Evolutionary conservation across 805 yeast species (phyloP).

Genomic region (Maudiozyma turicensis): DNA sequence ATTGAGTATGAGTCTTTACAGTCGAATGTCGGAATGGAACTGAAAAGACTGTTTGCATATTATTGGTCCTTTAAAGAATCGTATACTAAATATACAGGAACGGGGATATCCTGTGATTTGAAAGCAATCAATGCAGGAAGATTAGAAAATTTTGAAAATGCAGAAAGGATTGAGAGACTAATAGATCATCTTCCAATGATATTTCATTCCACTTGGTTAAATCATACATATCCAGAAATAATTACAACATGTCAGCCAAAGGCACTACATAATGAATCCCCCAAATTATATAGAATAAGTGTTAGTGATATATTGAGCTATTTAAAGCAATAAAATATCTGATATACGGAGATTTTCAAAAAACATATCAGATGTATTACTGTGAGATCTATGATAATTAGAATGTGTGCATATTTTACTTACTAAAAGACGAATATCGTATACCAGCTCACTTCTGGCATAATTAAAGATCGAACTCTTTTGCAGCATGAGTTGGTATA

Average conservation of each 20-base stretch:
- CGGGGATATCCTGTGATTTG: slow-evolving; percentile 40
- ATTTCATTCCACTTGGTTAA: slow-evolving; percentile 21
- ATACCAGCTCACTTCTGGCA: no score
- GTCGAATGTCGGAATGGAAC: slow-evolving; percentile 20
- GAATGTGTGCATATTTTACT: no score
- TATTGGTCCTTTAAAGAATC: slow-evolving; percentile 79
- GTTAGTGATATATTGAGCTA: background rate
- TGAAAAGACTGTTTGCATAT: slow-evolving; percentile 38
- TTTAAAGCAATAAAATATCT: background rate
- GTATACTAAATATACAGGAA: slow-evolving; percentile 56
- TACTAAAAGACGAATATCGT: no score
- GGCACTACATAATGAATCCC: background rate
- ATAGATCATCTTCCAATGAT: slow-evolving; percentile 7
- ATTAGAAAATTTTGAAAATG: slow-evolving; percentile 4
- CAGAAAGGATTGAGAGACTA: background rate
- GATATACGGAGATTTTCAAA: background rate
- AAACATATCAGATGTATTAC: background rate
- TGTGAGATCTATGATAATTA: no score
- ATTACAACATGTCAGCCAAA: slow-evolving; percentile 9
- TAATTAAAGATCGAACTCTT: no score
- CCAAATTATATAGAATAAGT: background rate
- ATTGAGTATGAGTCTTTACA: slow-evolving; percentile 23
- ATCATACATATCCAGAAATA: slow-evolving; percentile 6
- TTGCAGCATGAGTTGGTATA: slow-evolving; percentile 13
- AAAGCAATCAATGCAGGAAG: slow-evolving; percentile 21